A percentile compares a stretch with the other conserved stretches of the same genome.
These are phyloP conservation scores for Diutina pseudorugosa DNA, from an alignment of 1,139 yeast species.

Conservation along the genomic window DNA sequence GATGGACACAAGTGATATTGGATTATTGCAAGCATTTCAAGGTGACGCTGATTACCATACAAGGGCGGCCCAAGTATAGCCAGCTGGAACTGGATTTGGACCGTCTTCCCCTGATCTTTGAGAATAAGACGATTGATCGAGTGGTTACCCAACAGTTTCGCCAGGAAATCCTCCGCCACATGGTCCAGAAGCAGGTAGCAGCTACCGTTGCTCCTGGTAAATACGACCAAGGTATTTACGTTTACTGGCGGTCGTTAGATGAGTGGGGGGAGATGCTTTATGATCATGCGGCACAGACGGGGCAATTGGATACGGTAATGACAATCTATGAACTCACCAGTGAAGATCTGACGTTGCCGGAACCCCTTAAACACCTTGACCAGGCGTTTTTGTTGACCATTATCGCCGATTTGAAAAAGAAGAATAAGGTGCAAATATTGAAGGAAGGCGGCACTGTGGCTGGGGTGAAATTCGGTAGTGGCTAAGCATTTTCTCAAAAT, in stretches of 20 bases:
- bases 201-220: conserved; percentile 35
- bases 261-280: conserved; percentile 62
- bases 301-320: conserved; percentile 66
- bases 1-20: conserved; percentile 31
- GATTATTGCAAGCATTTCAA: conserved; percentile 47
- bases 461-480: conserved; percentile 49
- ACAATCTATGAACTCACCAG: conserved; percentile 72
- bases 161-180: conserved; percentile 40
- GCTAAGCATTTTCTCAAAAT: not conserved
- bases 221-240: conserved; percentile 33
- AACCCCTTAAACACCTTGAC: conserved; percentile 55
- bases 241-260: conserved; percentile 60
- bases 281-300: conserved; percentile 48
- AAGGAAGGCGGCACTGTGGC: conserved; percentile 49
- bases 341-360: conserved; percentile 42
- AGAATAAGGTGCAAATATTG: conserved; percentile 56
- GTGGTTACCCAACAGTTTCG: conserved; percentile 43
- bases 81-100: conserved; percentile 15
- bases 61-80: conserved; percentile 11
- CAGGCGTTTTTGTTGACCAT: conserved; percentile 41
- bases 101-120: conserved; percentile 26
- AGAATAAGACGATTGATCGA: conserved; percentile 38
- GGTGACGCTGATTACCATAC: conserved; percentile 12
- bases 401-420: conserved; percentile 46
- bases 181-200: conserved; percentile 42